Evolutionary conservation across 768 basidiomycete species (phyloP), one percentile per base, ranked within the genome.

Genomic region (Rhodotorula graminis): DNA sequence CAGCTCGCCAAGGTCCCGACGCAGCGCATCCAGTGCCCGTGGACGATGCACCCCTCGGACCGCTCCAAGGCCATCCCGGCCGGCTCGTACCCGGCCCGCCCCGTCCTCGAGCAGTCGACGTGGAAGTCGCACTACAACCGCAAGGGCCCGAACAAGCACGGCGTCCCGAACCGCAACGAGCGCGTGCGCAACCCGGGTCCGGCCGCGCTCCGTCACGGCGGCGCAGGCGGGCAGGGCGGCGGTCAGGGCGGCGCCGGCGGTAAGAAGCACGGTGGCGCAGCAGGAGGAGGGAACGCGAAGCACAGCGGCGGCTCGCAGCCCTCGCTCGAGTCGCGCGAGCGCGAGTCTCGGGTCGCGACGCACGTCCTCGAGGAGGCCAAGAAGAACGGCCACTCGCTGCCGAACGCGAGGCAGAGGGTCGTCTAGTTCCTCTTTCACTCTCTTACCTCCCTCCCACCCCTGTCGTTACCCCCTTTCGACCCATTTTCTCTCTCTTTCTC

Each of bases 111-210:
- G 64, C 76, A 76, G 53, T 27, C 42, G 3, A 14, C 47, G n/a
- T 78, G 78, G 78, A 71, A 69, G 46, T 61, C 73, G 59, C 78
- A 78, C 61, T 78, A 78, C 58, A 63, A 50, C 42, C 72, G 70
- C 23, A 55, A 58, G 47, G 71, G 74, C 8, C 71, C 64, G 18
- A 65, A 31, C 67, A 76, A 76, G 65, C 60, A 61, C 15, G 71
- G 71, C 49, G 71, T 72, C 18, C 49, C 59, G 53, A 67, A 72
- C 53, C 55, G 44, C 31, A 69, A 63, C 44, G 72, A 73, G 60
- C 64, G 72, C n/a, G 67, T 69, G 50, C 65, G 60, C 57, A 72
- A 67, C 57, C 71, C 66, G 18, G 66, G 66, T 31, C 71, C 66
- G 50, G 27, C 46, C 21, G 29, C 46, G 29, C 14, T 61, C 19